phyloP scores from a whole-genome alignment of 768 basidiomycete genomes.

The Termitomyces titanicus region DNA sequence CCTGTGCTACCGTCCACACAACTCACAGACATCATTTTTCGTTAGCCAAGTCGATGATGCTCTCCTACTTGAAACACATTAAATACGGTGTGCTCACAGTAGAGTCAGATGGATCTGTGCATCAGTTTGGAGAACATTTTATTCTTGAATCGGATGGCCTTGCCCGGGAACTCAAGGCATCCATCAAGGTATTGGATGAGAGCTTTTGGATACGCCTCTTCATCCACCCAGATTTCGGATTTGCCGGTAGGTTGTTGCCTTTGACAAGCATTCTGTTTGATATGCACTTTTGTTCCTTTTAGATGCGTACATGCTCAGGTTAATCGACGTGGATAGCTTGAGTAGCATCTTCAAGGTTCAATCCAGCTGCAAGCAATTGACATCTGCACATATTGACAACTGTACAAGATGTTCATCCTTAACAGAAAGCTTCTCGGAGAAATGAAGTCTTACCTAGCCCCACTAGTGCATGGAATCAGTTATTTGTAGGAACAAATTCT shows the following conservation, averaged over 20 bases:
- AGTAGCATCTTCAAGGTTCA: conserved; percentile 4
- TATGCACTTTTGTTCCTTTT: background rate
- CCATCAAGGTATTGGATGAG: conserved; percentile 6
- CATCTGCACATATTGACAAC: background rate
- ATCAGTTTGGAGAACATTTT: conserved; percentile 4
- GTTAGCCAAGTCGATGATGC: conserved; percentile 4
- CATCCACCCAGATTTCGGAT: conserved; percentile 9
- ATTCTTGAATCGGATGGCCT: conserved; percentile 1
- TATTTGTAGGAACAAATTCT: background rate
- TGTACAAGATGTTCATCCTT: conserved; percentile 6
- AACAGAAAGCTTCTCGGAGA: conserved; percentile 5
- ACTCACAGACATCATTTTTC: background rate
- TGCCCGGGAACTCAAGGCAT: background rate
- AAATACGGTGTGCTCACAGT: conserved; percentile 3
- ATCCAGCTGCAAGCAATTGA: background rate
- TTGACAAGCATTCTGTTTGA: background rate
- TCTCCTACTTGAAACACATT: background rate
- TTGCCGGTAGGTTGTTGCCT: background rate
- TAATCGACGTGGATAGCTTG: conserved; percentile 7
- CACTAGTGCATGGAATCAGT: conserved; percentile 1
- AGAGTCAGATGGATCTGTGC: background rate
- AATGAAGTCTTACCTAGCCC: conserved; percentile 2
- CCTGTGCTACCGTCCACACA: too few species aligned
- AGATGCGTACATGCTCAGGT: conserved; percentile 9
- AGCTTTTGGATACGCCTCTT: conserved; percentile 9